phyloP scores from a whole-genome alignment of 371 early-diverging fungal species.

The Apophysomyces trapeziformis region DNA sequence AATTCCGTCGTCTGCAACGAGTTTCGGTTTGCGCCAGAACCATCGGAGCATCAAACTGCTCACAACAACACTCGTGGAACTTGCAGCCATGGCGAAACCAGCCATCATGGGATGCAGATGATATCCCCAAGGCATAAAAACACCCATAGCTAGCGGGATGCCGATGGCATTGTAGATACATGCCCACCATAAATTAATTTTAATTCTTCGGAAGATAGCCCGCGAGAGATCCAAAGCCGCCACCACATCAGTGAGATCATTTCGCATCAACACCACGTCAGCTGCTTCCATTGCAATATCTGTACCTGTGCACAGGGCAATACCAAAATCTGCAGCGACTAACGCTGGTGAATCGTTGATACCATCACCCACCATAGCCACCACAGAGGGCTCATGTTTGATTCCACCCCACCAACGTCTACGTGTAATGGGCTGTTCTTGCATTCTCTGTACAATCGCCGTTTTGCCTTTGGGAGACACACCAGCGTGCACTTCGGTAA shows the following conservation, averaged over 20 bases:
- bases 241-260: slow-evolving; percentile 84
- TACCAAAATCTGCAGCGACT: slow-evolving; percentile 93
- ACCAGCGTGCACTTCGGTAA: slow-evolving; percentile 87
- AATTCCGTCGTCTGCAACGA: slow-evolving; percentile 17
- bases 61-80: slow-evolving; percentile 90
- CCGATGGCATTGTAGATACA: slow-evolving; percentile 87
- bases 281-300: slow-evolving; percentile 97
- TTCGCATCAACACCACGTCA: slow-evolving; percentile 82
- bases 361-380: slow-evolving; percentile 99
- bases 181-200: slow-evolving; percentile 89
- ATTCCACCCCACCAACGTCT: slow-evolving; percentile 3
- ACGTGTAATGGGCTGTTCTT: slow-evolving; percentile 30
- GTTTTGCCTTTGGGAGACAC: slow-evolving; percentile 92
- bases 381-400: slow-evolving; percentile 34
- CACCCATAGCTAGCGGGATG: slow-evolving; percentile 95
- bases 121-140: slow-evolving; percentile 83
- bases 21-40: slow-evolving; percentile 59
- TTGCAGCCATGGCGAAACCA: slow-evolving; percentile 93
- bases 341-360: slow-evolving; percentile 98
- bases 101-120: slow-evolving; percentile 91
- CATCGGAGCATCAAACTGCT: slow-evolving; percentile 84
- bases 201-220: slow-evolving; percentile 84
- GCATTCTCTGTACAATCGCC: slow-evolving; percentile 69
- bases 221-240: slow-evolving; percentile 84
- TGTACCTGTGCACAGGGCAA: slow-evolving; percentile 91